Evolutionary conservation across 441 rosid species (phyloP).

Genomic region (Manihot esculenta): DNA sequence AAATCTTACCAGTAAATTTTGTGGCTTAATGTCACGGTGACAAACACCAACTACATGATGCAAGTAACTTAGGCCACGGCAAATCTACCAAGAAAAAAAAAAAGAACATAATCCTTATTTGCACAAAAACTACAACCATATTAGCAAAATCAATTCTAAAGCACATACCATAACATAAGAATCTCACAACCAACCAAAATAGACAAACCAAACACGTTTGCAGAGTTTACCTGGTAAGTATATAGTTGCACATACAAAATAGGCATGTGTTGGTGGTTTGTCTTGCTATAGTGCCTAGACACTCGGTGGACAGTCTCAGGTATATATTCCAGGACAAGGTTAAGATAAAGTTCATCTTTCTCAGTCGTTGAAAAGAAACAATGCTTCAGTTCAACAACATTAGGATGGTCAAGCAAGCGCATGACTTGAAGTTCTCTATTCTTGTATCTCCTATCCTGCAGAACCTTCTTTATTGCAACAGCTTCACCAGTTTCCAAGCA

Average conservation of each 20-base stretch:
- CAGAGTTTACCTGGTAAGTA: slow-evolving; percentile 63
- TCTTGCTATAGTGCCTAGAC: slow-evolving; percentile 60
- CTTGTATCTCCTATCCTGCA: slow-evolving; percentile 93
- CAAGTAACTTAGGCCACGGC: slow-evolving; percentile 72
- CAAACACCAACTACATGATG: slow-evolving; percentile 79
- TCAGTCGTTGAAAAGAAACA: slow-evolving; percentile 79
- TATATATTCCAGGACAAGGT: slow-evolving; percentile 79
- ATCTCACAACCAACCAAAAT: slow-evolving; percentile 9
- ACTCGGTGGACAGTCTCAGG: slow-evolving; percentile 81
- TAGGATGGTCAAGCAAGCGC: slow-evolving; percentile 71
- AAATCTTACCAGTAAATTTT: slow-evolving; percentile 67
- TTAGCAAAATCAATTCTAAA: not conserved
- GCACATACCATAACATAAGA: not conserved
- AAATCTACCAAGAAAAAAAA: slow-evolving; percentile 49
- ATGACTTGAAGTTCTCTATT: slow-evolving; percentile 86
- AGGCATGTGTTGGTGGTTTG: slow-evolving; percentile 68
- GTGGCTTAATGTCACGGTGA: slow-evolving; percentile 93
- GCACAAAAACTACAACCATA: not conserved
- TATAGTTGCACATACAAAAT: slow-evolving; percentile 68
- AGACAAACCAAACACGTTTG: slow-evolving; percentile 4
- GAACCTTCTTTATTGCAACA: slow-evolving; percentile 90
- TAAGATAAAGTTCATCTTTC: slow-evolving; percentile 73
- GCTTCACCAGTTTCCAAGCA: slow-evolving; percentile 76
- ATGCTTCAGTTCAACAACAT: slow-evolving; percentile 71
- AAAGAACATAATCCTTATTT: slow-evolving; percentile 15